Percentiles rank a stretch among this genome's conserved stretches.
These are phyloP conservation scores for Heritiera fomes DNA, from an alignment of 345 rosid species.

Conservation along the genomic window DNA sequence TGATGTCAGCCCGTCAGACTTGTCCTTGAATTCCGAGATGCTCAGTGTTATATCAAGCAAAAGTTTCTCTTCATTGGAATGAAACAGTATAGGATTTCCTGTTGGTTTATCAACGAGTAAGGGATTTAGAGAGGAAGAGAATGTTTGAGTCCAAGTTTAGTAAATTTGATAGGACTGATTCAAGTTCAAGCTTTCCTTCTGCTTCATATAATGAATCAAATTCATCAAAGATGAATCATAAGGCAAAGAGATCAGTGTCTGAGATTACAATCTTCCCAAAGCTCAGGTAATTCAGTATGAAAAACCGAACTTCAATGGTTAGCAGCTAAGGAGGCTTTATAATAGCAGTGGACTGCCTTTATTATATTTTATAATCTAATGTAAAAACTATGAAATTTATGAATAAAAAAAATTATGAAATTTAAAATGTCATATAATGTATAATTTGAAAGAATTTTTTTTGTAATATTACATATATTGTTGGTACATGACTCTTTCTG, in stretches of 20 bases:
- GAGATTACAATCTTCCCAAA: constrained; percentile 47
- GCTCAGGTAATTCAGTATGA: constrained; percentile 22
- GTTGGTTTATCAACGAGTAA: constrained; percentile 15
- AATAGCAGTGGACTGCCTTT: too few species aligned
- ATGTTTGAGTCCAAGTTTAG: constrained; percentile 29
- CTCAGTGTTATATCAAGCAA: constrained; percentile 48
- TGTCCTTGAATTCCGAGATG: constrained; percentile 73
- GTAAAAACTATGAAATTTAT: too few species aligned
- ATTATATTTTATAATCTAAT: too few species aligned
- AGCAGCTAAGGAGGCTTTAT: too few species aligned
- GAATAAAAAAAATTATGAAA: too few species aligned
- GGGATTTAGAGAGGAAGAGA: constrained; percentile 44
- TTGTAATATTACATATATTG: too few species aligned
- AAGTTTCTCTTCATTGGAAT: constrained; percentile 40
- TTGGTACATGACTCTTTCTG: too few species aligned
- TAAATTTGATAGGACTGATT: constrained; percentile 17
- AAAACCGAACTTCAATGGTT: constrained; percentile 1
- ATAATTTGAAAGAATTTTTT: too few species aligned
- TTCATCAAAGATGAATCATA: constrained; percentile 19
- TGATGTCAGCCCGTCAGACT: constrained; percentile 68
- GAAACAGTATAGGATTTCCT: constrained; percentile 23
- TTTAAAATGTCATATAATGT: too few species aligned
- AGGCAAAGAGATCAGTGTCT: constrained; percentile 48
- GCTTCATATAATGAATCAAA: constrained; percentile 15
- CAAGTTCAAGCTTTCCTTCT: constrained; percentile 21